Conservation (phyloP, 176 grass and related monocot genomes). For the Zea mays region Zm-B73-REFERENCE-NAM-5.0 NC_050099.1:56457501-56458000, state of each 20-base stretch:
- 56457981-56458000: constrained; percentile 31
- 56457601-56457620: constrained; percentile 95
- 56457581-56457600: constrained; percentile 77
- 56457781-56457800: constrained; percentile 69
- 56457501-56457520: constrained; percentile 85
- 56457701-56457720: background rate
- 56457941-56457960: constrained; percentile 14
- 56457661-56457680: constrained; percentile 87
- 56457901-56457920: background rate
- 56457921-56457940: constrained; percentile 4
- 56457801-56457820: constrained; percentile 72
- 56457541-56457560: constrained; percentile 83
- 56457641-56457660: constrained; percentile 79
- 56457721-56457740: background rate
- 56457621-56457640: constrained; percentile 74
- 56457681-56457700: background rate
- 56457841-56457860: constrained; percentile 42
- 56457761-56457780: background rate
- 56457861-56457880: background rate
- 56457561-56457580: constrained; percentile 58
- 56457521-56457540: constrained; percentile 61
- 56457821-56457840: constrained; percentile 63
- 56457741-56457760: background rate
- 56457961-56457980: constrained; percentile 15
- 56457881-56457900: background rate